Base-by-base conservation (phyloP, 2,329 filamentous ascomycete species). In the Byssothecium circinans region DNA sequence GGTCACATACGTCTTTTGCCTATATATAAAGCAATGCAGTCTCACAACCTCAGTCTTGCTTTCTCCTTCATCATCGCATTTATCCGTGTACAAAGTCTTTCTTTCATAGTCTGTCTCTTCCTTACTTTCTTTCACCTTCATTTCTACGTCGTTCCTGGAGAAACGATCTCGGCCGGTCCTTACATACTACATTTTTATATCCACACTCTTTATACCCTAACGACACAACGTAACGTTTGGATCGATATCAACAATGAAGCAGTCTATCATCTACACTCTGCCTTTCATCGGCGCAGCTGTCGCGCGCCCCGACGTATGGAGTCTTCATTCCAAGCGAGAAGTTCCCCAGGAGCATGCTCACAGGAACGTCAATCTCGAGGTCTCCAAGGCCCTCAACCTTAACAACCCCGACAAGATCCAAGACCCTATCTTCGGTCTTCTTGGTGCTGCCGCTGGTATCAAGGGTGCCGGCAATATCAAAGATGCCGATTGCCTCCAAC, bases 301-400 rank as follows among this genome's bases (percentile, higher is more conserved):
- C 38, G 67, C 66, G 27, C 61, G 47, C 39, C 68, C 67, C 6
- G 52, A 56, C 37, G 41, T 58, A 19, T 39, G 36, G 36, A 2
- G 17, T 14, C 23, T 39, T 10, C 47, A 47, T 25, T 52, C 27
- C 25, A 64, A 64, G 61, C 78, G 78, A 56, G 77, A 83, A 61
- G 79, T 82, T 48, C 80, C 80, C 20, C 79, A 82, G 60, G 80
- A 83, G 54, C 78, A 82, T 58, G 78, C 79, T 10, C 80, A 83
- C 65, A 66, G 76, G 47, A 72, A 75, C 54, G 74, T 80, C 60
- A 64, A 82, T 39, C 62, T 65, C 23, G 72, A 71, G 37, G 75
- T 79, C 52, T 69, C 74, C 52, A 65, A 65, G 18, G 69, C 74
- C 43, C 61, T 83, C 27, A 50, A 70, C 34, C 56, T 69, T 47